Percentiles rank a stretch among this genome's conserved stretches.
Conservation (phyloP, 352 stramenopile genomes). For the Phytopythium delawarense region DNA sequence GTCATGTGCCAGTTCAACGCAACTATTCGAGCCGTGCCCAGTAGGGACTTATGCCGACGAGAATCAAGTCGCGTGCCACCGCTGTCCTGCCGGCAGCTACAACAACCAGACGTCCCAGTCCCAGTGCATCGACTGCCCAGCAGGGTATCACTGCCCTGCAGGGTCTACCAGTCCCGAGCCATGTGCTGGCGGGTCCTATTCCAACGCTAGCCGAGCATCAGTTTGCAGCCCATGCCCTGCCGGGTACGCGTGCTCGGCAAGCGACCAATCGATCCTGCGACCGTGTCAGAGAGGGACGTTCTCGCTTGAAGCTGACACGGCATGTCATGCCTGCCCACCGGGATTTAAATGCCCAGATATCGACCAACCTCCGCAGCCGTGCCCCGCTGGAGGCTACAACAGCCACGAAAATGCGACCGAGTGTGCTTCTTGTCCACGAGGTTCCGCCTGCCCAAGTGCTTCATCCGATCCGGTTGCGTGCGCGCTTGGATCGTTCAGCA, state of each 20-base stretch:
- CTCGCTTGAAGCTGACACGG: not conserved
- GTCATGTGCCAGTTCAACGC: conserved; percentile 16
- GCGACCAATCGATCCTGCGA: not conserved
- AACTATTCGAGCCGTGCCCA: conserved; percentile 32
- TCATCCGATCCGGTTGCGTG: not conserved
- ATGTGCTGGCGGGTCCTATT: conserved; percentile 35
- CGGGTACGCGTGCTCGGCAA: not conserved
- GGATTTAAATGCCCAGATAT: not conserved
- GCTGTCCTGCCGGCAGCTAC: conserved; percentile 37
- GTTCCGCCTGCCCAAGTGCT: conserved; percentile 22
- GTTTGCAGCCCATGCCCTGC: not conserved
- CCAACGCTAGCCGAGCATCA: conserved; percentile 6
- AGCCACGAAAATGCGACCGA: conserved; percentile 1
- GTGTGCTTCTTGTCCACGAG: conserved; percentile 31
- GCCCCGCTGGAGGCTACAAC: not conserved
- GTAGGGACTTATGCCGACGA: conserved; percentile 40
- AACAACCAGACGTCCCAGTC: conserved; percentile 19
- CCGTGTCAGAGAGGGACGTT: not conserved
- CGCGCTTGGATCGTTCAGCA: not conserved
- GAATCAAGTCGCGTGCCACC: conserved; percentile 34
- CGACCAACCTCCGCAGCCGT: not conserved
- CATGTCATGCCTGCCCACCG: not conserved
- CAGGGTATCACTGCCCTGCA: conserved; percentile 40
- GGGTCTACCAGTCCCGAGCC: conserved; percentile 17
- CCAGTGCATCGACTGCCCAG: conserved; percentile 40